phyloP scores from a whole-genome alignment of 768 basidiomycete genomes.

The Boletus sp. region DNA sequence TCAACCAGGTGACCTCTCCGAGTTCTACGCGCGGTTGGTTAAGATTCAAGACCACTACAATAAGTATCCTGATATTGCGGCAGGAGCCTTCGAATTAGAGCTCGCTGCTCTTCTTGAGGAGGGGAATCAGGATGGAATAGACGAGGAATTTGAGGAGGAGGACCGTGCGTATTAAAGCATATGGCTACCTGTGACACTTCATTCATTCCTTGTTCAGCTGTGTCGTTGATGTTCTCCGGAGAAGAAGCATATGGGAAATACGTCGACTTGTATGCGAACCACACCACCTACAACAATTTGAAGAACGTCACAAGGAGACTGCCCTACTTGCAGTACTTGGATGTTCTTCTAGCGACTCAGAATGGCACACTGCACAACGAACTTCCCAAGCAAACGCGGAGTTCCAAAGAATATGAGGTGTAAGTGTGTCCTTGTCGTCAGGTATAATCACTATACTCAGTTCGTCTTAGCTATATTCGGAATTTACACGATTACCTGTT shows the following conservation, averaged over 20 bases:
- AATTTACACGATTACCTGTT: constrained; percentile 79
- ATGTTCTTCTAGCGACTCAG: constrained; percentile 69
- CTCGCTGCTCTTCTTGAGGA: constrained; percentile 80
- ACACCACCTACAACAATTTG: constrained; percentile 86
- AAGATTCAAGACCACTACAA: constrained; percentile 96
- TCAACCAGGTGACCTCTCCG: constrained; percentile 72
- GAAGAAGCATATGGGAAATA: constrained; percentile 96
- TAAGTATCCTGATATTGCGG: constrained; percentile 88
- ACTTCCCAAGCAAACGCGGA: constrained; percentile 62
- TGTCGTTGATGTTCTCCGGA: constrained; percentile 88
- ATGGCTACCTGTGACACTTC: not conserved
- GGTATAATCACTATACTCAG: constrained; percentile 7
- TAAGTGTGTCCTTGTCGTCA: constrained; percentile 37
- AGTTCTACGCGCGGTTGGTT: constrained; percentile 94
- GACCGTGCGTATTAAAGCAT: constrained; percentile 61
- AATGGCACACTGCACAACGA: constrained; percentile 62
- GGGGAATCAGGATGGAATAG: constrained; percentile 59
- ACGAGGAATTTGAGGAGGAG: constrained; percentile 74
- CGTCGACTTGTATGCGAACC: constrained; percentile 87
- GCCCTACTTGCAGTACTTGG: constrained; percentile 92
- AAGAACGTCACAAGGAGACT: constrained; percentile 80
- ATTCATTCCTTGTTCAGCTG: constrained; percentile 42
- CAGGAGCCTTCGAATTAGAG: constrained; percentile 80
- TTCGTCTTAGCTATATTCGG: constrained; percentile 67
- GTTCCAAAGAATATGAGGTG: constrained; percentile 76